A percentile compares a stretch with the other conserved stretches of the same genome.
phyloP scores from a whole-genome alignment of 169 alveolate species.

The Theileria parva region DNA sequence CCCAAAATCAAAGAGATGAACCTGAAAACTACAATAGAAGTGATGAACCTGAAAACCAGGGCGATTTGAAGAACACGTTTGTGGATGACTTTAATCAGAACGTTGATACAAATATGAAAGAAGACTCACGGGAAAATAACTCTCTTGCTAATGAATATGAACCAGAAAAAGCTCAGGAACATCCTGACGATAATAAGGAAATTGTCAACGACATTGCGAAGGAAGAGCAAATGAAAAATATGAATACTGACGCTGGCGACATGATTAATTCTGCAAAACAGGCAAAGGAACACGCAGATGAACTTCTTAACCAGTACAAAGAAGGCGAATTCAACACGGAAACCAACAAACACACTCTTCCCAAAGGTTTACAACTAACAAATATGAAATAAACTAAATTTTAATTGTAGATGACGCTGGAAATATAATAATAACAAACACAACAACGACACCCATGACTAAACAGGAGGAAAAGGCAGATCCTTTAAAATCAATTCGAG shows the following conservation, averaged over 20 bases:
- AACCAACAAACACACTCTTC: constrained; percentile 21
- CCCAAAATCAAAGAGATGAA: too few species aligned
- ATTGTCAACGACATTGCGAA: constrained; percentile 23
- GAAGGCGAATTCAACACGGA: background rate
- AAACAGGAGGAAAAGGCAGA: constrained; percentile 31
- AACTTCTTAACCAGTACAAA: constrained; percentile 6
- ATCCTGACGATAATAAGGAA: constrained; percentile 14
- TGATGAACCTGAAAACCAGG: background rate
- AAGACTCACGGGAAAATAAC: background rate
- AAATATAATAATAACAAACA: constrained; percentile 52
- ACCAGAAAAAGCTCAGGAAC: background rate
- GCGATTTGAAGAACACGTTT: too few species aligned
- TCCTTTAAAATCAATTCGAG: constrained; percentile 45
- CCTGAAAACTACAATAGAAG: background rate
- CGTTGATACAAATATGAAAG: background rate
- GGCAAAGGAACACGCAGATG: constrained; percentile 22
- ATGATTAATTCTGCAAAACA: constrained; percentile 28
- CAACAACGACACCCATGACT: constrained; percentile 20
- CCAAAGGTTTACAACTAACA: constrained; percentile 17
- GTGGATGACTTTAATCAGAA: background rate
- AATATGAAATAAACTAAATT: too few species aligned
- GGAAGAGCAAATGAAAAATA: constrained; percentile 37
- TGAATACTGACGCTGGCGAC: constrained; percentile 20
- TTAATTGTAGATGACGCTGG: constrained; percentile 25
- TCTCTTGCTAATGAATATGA: background rate